These are phyloP conservation scores for Eucalyptus caleyi DNA, from an alignment of 345 rosid genomes.

Conservation along the genomic window DNA sequence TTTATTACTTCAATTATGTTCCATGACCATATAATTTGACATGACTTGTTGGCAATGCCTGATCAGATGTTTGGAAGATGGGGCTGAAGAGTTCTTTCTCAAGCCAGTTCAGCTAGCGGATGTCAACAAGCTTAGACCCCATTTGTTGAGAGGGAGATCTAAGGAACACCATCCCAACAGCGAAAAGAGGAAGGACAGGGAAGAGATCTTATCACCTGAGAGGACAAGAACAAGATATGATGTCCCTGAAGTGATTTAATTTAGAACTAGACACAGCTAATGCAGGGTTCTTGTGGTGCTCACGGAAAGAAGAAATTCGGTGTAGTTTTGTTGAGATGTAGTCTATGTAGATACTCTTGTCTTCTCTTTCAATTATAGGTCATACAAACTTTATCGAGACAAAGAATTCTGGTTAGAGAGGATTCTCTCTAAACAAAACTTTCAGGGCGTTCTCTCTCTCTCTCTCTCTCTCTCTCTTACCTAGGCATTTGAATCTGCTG, in stretches of 20 bases:
- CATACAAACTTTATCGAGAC: not conserved
- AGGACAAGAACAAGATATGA: slow-evolving; percentile 16
- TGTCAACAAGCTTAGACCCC: slow-evolving; percentile 64
- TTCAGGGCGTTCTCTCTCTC: not conserved
- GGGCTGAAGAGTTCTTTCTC: slow-evolving; percentile 84
- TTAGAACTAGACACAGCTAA: not conserved
- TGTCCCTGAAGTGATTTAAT: not conserved
- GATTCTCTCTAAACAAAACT: not conserved
- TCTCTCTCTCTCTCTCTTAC: not conserved
- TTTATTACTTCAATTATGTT: not conserved
- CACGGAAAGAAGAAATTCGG: not conserved
- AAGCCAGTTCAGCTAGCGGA: slow-evolving; percentile 84
- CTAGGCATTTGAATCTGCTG: not conserved
- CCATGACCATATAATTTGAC: not conserved
- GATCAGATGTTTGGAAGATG: slow-evolving; percentile 75
- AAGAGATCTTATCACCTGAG: slow-evolving; percentile 15
- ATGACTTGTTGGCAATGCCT: not conserved
- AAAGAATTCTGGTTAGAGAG: not conserved
- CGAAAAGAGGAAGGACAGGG: slow-evolving; percentile 25
- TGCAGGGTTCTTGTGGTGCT: not conserved
- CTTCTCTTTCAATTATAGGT: not conserved
- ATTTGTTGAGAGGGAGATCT: slow-evolving; percentile 28
- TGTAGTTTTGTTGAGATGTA: not conserved
- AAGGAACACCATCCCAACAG: slow-evolving; percentile 2
- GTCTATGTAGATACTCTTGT: not conserved